Evolutionary conservation across 2,329 filamentous ascomycete genomes (phyloP).

Genomic region (Aphanocladium album): DNA sequence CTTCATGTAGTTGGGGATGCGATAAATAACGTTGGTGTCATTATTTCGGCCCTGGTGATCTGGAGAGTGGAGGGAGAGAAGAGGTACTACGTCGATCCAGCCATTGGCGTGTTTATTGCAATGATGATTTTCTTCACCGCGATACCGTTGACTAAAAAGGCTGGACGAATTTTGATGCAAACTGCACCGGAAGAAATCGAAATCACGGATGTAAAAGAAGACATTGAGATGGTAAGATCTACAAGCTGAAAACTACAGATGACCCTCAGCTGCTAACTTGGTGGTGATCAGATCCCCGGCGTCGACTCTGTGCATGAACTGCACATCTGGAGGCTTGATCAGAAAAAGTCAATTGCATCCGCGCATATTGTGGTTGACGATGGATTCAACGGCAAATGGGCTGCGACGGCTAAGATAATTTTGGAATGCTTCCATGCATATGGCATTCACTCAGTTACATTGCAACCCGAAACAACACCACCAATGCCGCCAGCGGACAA

Average conservation of each 20-base stretch:
- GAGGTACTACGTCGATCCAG: constrained; percentile 69
- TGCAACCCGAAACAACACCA: constrained; percentile 56
- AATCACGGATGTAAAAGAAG: constrained; percentile 59
- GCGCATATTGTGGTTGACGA: constrained; percentile 62
- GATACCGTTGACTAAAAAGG: constrained; percentile 55
- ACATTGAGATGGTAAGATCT: constrained; percentile 54
- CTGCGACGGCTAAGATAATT: constrained; percentile 55
- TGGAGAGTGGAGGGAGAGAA: constrained; percentile 55
- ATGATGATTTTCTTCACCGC: constrained; percentile 66
- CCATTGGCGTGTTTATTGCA: constrained; percentile 62
- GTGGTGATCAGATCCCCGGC: constrained; percentile 51
- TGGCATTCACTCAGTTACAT: constrained; percentile 64
- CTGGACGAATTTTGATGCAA: constrained; percentile 63
- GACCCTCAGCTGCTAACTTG: neutral
- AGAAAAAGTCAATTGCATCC: constrained; percentile 64
- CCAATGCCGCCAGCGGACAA: constrained; percentile 7
- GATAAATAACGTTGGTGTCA: constrained; percentile 72
- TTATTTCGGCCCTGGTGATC: constrained; percentile 62
- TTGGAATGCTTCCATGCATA: constrained; percentile 68
- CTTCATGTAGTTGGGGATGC: constrained; percentile 69
- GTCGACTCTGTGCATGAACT: constrained; percentile 65
- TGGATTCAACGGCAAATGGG: constrained; percentile 52
- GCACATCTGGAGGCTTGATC: constrained; percentile 69
- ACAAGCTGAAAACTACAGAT: neutral
- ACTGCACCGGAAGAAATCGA: constrained; percentile 57